Percentiles rank a stretch among this genome's conserved stretches.
phyloP scores from a whole-genome alignment of 192 early-diverging fungal genomes.

The Coemansia sp. region DNA sequence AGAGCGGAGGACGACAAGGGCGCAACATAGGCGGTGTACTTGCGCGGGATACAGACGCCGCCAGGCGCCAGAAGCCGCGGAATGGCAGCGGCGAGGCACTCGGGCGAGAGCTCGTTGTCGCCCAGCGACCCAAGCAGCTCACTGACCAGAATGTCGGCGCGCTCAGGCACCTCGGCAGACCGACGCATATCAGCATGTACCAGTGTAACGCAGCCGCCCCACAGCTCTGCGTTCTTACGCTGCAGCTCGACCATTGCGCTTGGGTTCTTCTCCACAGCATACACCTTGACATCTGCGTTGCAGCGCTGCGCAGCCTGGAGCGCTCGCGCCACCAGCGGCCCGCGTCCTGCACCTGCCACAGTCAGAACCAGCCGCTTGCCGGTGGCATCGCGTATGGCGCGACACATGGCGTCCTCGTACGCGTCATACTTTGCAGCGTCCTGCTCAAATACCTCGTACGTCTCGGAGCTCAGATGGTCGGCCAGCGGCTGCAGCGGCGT shows the following conservation, averaged over 20 bases:
- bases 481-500: conserved; percentile 87
- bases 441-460: conserved; percentile 96
- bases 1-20: conserved; percentile 88
- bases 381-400: conserved; percentile 63
- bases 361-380: conserved; percentile 61
- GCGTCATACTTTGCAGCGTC: conserved; percentile 92
- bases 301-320: conserved; percentile 72
- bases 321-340: conserved; percentile 88
- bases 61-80: conserved; percentile 59
- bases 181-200: conserved; percentile 90
- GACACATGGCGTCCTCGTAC: conserved; percentile 76
- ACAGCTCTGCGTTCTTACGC: conserved; percentile 67
- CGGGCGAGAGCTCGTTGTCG: conserved; percentile 99
- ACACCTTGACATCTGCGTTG: conserved; percentile 62
- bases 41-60: conserved; percentile 90
- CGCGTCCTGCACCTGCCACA: conserved; percentile 95
- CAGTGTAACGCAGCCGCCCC: conserved; percentile 81
- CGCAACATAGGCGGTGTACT: conserved; percentile 81
- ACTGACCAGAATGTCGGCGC: conserved; percentile 90
- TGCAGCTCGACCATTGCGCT: conserved; percentile 88
- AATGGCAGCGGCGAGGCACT: conserved; percentile 93
- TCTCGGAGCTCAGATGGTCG: conserved; percentile 91
- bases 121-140: conserved; percentile 98
- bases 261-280: conserved; percentile 96
- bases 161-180: conserved; percentile 70